Conservation (phyloP, 108 stramenopile species). For the Stephanodiscus minutulus region DNA sequence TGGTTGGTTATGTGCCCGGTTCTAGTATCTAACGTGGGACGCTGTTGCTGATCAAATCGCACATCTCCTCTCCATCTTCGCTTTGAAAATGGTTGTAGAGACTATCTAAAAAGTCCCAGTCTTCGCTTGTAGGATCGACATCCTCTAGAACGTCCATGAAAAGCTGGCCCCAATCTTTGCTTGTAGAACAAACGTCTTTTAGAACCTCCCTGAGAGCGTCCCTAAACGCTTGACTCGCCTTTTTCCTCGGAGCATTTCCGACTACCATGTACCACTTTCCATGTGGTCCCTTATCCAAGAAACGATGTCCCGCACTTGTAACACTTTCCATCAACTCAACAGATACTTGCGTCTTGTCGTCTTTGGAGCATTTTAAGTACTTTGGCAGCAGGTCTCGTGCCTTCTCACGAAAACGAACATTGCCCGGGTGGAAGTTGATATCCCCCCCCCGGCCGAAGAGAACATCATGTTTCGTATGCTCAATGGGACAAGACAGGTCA, state of each 20-base stretch:
- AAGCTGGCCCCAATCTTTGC: no score
- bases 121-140: no score
- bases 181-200: no score
- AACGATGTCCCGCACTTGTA: background rate
- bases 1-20: no score
- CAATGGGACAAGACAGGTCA: background rate
- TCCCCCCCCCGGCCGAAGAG: background rate
- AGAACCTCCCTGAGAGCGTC: background rate
- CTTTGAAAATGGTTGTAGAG: no score
- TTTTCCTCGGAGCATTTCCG: background rate
- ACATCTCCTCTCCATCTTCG: no score
- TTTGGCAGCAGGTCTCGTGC: background rate
- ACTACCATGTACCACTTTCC: background rate
- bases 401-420: background rate
- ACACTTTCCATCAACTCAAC: background rate
- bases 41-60: no score
- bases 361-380: background rate
- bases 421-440: background rate
- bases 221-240: background rate
- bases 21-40: no score
- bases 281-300: background rate
- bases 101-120: no score
- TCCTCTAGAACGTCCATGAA: no score
- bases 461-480: background rate
- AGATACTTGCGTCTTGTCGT: background rate